These are phyloP conservation scores for Lactarius pseudohatsudake DNA, from an alignment of 768 basidiomycete species.

Conservation along the genomic window DNA sequence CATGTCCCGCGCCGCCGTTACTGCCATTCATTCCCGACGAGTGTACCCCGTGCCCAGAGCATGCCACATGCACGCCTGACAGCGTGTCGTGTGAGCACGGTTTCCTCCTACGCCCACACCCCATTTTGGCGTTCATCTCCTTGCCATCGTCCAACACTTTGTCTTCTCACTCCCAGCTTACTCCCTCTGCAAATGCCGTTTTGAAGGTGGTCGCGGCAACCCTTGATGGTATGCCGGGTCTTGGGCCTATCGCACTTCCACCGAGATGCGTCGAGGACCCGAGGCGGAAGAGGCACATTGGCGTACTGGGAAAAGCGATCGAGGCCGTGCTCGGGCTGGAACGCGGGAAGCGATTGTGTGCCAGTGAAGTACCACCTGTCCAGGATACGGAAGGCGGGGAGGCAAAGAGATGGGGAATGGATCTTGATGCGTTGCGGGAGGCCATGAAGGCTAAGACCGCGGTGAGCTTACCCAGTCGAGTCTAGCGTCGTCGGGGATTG, in stretches of 20 bases:
- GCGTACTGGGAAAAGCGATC: constrained; percentile 69
- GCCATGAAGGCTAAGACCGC: constrained; percentile 56
- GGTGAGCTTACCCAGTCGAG: constrained; percentile 38
- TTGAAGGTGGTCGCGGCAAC: constrained; percentile 26
- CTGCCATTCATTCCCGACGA: constrained; percentile 56
- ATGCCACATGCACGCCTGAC: constrained; percentile 59
- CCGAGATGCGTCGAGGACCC: constrained; percentile 79
- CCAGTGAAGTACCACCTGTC: constrained; percentile 43
- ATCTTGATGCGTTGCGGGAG: constrained; percentile 56
- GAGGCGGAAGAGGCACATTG: constrained; percentile 68
- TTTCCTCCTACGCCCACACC: constrained; percentile 62
- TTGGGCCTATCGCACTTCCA: constrained; percentile 76
- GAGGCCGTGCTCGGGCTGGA: constrained; percentile 62
- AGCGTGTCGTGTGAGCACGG: constrained; percentile 66
- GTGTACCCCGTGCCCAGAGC: constrained; percentile 66
- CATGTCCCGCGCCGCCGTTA: constrained; percentile 55
- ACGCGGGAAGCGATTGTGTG: constrained; percentile 65
- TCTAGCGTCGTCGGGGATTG: background rate
- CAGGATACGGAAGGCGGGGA: constrained; percentile 59
- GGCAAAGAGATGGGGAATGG: constrained; percentile 75
- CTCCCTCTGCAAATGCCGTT: constrained; percentile 39
- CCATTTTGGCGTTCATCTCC: constrained; percentile 37
- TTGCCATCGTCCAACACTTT: constrained; percentile 46
- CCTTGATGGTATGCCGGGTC: constrained; percentile 68
- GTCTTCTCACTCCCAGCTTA: constrained; percentile 32